Base-by-base conservation (phyloP, 1,139 yeast genomes). In the Yamadazyma epiphylla region DNA sequence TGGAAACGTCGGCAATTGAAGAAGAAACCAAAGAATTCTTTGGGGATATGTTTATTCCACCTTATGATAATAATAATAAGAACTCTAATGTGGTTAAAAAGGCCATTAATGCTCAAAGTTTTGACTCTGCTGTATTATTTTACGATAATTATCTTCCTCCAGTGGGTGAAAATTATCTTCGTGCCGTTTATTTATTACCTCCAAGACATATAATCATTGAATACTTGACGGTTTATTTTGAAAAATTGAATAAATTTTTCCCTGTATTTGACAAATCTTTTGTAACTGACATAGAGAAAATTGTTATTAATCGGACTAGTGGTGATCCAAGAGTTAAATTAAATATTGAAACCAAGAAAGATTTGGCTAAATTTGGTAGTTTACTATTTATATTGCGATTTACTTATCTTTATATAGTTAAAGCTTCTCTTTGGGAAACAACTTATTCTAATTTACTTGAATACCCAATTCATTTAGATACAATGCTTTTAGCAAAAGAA, bases 191-290 rank as follows among this genome's bases (percentile, higher is more conserved):
- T 24, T 24, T 36, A 4, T 30, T 43, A 13, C 48, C 48, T 4
- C 41, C 45, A 8, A 36, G 19, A 26, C 13, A 13, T 4, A 30
- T 43, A 4, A 38, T 42, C 4, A 13, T 35, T 5, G 33, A 34
- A 20, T 45, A 42, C 28, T 22, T 50, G 11, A 33, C 36, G 10
- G 24, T 43, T 12, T 76, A 61, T 43, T 74, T 75, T 45, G 47
- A 43, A 3, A 49, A 55, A 14, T 54, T 72, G 9, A 67, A 66
- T 32, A 70, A 73, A 0, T 58, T 60, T 30, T 51, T 64, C 39
- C 81, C 82, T 1, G 59, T 66, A 27, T 37, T 74, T 11, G 77
- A 73, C 32, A 73, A 73, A 40, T 37, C 42, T 1, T 55, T 59
- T 32, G 29, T 36, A 13, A 15, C 24, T 8, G 47, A 55, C 5